phyloP scores from a whole-genome alignment of 2,329 filamentous ascomycete species.

The Stagonosporopsis chrysanthemi region DNA sequence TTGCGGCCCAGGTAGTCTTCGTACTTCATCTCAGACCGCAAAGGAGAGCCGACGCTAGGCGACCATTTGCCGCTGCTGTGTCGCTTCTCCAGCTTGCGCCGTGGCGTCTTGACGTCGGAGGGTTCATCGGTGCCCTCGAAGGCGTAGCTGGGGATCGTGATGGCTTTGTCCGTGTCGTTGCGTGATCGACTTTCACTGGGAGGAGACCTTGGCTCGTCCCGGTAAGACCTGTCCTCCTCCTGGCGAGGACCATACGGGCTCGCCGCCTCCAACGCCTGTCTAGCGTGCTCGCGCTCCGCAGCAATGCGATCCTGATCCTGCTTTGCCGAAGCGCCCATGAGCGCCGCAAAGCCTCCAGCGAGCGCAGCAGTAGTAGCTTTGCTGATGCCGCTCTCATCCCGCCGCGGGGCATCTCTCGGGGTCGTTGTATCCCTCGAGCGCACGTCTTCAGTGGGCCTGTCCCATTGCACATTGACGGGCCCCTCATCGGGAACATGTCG shows the following conservation, averaged over 20 bases:
- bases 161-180: constrained; percentile 24
- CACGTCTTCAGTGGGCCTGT: not conserved
- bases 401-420: constrained; percentile 17
- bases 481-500: constrained; percentile 9
- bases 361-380: constrained; percentile 34
- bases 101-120: constrained; percentile 50
- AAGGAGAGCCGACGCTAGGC: constrained; percentile 53
- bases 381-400: constrained; percentile 23
- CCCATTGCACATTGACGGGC: constrained; percentile 11
- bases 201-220: constrained; percentile 21
- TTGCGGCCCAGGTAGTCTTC: constrained; percentile 52
- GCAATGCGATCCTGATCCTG: constrained; percentile 46
- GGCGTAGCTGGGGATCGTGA: constrained; percentile 43
- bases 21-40: constrained; percentile 54
- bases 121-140: constrained; percentile 47
- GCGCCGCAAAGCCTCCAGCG: constrained; percentile 44
- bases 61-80: constrained; percentile 52
- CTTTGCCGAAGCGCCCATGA: constrained; percentile 41
- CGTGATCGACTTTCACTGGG: constrained; percentile 28
- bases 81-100: constrained; percentile 58
- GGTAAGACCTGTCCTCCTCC: not conserved
- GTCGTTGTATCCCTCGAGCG: constrained; percentile 1
- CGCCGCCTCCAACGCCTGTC: constrained; percentile 36
- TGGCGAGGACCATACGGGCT: constrained; percentile 20
- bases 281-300: constrained; percentile 39